Percentiles rank a stretch among this genome's conserved stretches.
Evolutionary conservation across 495 filamentous ascomycete species (phyloP).

Genomic region (Mytilinidion resinicola): DNA sequence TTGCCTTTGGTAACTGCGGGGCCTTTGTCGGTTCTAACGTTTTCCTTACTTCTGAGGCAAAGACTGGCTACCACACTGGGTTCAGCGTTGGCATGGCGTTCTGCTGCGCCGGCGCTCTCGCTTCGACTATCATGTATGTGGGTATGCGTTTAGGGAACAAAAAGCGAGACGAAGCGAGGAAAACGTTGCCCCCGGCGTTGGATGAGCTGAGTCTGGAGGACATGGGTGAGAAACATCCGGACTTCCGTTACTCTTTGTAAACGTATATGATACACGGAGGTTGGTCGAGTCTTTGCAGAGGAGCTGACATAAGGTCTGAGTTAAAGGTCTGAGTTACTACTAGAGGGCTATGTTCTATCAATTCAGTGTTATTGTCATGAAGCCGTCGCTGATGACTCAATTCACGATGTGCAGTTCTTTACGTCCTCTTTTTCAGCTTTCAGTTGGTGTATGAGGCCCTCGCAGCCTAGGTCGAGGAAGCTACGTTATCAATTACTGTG

Average conservation of each 20-base stretch:
- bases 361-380: no score
- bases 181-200: conserved; percentile 1
- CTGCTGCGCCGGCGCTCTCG: conserved; percentile 10
- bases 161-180: conserved; percentile 1
- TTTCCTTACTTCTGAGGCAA: conserved; percentile 15
- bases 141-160: conserved; percentile 15
- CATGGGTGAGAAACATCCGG: conserved; percentile 16
- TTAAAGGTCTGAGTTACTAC: no score
- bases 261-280: not conserved
- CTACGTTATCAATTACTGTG: no score
- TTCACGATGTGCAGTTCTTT: no score
- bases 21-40: conserved; percentile 22
- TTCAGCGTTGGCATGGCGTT: conserved; percentile 22
- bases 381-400: no score
- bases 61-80: conserved; percentile 21
- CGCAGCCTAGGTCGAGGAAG: no score
- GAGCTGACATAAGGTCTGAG: no score
- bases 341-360: no score
- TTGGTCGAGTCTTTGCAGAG: no score
- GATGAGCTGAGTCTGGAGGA: conserved; percentile 3
- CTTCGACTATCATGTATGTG: conserved; percentile 14
- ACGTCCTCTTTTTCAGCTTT: no score
- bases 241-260: conserved; percentile 19
- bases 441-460: no score
- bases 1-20: conserved; percentile 22